phyloP scores from a whole-genome alignment of 345 rosid species.

The Eucalyptus marginata region DNA sequence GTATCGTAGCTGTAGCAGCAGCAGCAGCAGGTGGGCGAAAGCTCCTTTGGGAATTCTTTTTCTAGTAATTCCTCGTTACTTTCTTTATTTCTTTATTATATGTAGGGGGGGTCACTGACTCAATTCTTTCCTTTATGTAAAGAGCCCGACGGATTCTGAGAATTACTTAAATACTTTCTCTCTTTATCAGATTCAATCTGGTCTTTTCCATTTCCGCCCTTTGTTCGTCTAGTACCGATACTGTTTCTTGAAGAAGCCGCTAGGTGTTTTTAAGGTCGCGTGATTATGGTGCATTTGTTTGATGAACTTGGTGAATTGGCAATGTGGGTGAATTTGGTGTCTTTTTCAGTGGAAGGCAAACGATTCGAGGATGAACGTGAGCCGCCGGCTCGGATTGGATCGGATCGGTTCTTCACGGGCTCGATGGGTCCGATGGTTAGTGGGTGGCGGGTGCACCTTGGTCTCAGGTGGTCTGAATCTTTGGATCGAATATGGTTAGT shows the following conservation, averaged over 20 bases:
- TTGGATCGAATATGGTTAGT: background rate
- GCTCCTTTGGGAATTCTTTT: background rate
- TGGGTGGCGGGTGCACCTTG: background rate
- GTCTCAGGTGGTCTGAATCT: background rate
- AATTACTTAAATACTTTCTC: background rate
- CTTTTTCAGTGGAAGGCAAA: background rate
- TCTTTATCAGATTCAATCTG: background rate
- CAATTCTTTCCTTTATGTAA: background rate
- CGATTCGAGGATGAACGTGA: background rate
- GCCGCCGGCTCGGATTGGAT: background rate
- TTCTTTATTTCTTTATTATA: background rate
- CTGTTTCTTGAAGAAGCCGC: background rate
- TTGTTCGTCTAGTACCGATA: background rate
- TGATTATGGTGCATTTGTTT: background rate
- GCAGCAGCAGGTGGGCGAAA: background rate
- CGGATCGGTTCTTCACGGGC: background rate
- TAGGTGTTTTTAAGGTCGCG: background rate
- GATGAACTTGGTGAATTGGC: background rate
- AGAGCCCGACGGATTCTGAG: background rate
- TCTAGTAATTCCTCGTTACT: slow-evolving; percentile 1
- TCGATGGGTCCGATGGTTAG: background rate
- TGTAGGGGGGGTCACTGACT: background rate
- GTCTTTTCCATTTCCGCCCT: background rate
- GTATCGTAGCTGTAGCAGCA: background rate
- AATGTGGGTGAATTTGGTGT: background rate